Base-by-base conservation (phyloP, 2,329 filamentous ascomycete species). In the Colletotrichum gloeosporioides region DNA sequence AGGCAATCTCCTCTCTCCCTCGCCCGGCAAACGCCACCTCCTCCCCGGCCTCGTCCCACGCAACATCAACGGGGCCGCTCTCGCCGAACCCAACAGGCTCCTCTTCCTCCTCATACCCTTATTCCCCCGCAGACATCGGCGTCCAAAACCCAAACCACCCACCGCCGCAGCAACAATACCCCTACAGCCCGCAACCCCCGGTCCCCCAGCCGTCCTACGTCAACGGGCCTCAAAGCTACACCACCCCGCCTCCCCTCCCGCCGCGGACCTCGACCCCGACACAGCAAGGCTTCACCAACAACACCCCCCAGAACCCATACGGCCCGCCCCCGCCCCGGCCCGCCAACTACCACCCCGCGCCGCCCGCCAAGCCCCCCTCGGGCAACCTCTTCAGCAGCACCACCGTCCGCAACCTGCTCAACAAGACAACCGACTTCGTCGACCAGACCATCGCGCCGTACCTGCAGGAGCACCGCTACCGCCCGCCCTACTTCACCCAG, bases 381-480 rank as follows among this genome's bases (percentile, higher is more conserved):
- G 82, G 80, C 39, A 44, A 44, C 36, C 77, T 84, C 16, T 83
- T 85, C 63, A 81, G 83, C 31, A 81, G 81, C 73, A 81, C 80
- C 39, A 83, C 83, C 22, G 84, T 83, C 2, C 80, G 82, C 73
- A 84, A 82, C 70, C 84, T 83, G 81, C 66, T 85, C 15, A 82
- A 81, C 67, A 85, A 83, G 79, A 85, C 84, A 31, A 82, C 81
- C 29, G 80, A 83, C 62, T 81, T 80, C 15, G 76, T 86, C 27
- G 84, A 85, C 77, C 83, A 79, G 63, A 83, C 79, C 29, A 74
- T 80, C 22, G 71, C 76, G 49, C 79, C 79, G 2, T 76, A 78
- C 49, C 73, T 80, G 36, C 72, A 72, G 53, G 71, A 77, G 36
- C 59, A 70, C 44, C 71, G 73, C 18, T 73, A 77, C 75, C 73